Evolutionary conservation across 2,329 filamentous ascomycete genomes (phyloP).

Genomic region (Stagonosporopsis vannaccii): DNA sequence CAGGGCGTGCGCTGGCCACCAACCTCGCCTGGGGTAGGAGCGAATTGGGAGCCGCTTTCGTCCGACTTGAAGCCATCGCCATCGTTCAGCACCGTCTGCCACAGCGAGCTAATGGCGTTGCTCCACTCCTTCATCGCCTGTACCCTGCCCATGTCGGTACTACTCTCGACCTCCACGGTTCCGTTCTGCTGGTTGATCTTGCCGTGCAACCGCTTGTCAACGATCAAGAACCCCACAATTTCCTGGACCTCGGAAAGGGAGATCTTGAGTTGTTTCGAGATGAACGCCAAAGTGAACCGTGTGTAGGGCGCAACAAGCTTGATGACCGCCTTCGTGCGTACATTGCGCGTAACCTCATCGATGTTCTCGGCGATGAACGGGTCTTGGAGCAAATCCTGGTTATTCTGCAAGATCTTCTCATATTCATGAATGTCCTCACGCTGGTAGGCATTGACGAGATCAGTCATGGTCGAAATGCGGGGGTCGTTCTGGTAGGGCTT

Average conservation of each 20-base stretch:
- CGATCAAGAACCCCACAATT: constrained; percentile 92
- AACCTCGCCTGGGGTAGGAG: constrained; percentile 35
- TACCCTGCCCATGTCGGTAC: constrained; percentile 76
- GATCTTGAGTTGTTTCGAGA: constrained; percentile 87
- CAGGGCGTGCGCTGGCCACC: constrained; percentile 37
- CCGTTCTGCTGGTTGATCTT: constrained; percentile 90
- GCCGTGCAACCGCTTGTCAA: constrained; percentile 85
- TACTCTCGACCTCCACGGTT: constrained; percentile 79
- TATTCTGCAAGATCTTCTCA: constrained; percentile 83
- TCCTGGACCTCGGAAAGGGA: constrained; percentile 87
- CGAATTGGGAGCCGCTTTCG: constrained; percentile 50
- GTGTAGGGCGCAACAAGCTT: constrained; percentile 96
- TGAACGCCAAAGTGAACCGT: constrained; percentile 85
- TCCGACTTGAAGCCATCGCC: constrained; percentile 72
- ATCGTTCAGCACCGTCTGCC: constrained; percentile 76
- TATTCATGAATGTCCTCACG: constrained; percentile 92
- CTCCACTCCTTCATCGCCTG: constrained; percentile 77
- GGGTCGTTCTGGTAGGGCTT: constrained; percentile 98
- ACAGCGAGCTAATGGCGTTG: constrained; percentile 72
- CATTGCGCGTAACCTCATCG: constrained; percentile 96
- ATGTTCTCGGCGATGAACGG: constrained; percentile 99
- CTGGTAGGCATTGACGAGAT: constrained; percentile 95
- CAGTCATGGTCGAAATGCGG: constrained; percentile 95
- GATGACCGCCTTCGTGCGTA: constrained; percentile 93
- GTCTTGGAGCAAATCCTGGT: constrained; percentile 88